A percentile compares a stretch with the other conserved stretches of the same genome.
Evolutionary conservation across 331 rosid species (phyloP).

Genomic region (Malus hybrid): DNA sequence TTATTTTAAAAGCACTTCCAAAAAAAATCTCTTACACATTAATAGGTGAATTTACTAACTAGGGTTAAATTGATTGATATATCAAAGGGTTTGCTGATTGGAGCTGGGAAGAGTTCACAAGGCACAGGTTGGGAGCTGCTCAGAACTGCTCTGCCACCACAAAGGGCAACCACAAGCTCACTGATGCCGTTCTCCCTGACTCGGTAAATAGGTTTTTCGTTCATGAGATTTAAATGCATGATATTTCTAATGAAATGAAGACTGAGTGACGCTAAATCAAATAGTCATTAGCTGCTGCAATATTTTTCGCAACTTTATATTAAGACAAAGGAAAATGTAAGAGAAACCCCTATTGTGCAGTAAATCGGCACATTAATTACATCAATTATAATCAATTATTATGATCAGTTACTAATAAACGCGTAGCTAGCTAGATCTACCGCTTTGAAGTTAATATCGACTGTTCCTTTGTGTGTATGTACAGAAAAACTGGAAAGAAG

Average conservation of each 20-base stretch:
- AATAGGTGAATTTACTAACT: neutral
- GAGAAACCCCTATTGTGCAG: neutral
- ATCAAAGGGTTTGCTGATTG: conserved; percentile 74
- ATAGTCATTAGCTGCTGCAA: neutral
- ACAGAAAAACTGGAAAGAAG: conserved; percentile 95
- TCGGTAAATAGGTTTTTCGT: conserved; percentile 21
- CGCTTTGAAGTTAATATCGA: no score
- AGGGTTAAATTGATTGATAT: neutral
- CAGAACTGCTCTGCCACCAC: conserved; percentile 94
- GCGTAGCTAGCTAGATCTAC: no score
- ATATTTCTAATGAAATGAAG: neutral
- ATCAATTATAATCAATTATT: no score
- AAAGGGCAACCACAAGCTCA: conserved; percentile 55
- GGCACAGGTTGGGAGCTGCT: conserved; percentile 76
- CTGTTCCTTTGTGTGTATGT: neutral
- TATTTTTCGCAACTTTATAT: neutral
- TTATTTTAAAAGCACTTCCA: no score
- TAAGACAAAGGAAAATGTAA: neutral
- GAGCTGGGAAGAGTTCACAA: conserved; percentile 90
- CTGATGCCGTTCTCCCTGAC: conserved; percentile 49
- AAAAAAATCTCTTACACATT: no score
- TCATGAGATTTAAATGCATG: neutral
- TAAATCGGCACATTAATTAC: neutral
- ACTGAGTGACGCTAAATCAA: neutral
- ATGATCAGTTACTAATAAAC: no score